phyloP scores from a whole-genome alignment of 2,329 filamentous ascomycete species.

The Botrytis deweyae region DNA sequence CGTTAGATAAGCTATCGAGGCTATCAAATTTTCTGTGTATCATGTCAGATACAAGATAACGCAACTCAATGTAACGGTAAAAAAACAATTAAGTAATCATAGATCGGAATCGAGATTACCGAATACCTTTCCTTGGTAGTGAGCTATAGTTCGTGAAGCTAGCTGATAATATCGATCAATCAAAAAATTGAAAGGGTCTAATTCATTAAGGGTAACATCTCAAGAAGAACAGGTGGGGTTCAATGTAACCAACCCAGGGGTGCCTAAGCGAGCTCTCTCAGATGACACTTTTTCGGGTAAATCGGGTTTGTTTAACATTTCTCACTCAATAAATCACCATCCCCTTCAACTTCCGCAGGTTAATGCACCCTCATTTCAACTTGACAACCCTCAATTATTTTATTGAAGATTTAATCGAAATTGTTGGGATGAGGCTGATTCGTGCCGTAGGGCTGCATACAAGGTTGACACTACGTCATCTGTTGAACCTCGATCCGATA shows the following conservation, averaged over 20 bases:
- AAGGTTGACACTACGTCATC: neutral
- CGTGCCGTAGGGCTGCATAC: constrained; percentile 9
- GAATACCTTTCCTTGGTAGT: neutral
- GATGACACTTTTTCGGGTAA: neutral
- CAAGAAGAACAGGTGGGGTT: neutral
- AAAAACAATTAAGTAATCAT: neutral
- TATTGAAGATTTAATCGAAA: neutral
- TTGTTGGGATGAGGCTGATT: neutral
- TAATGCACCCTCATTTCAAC: neutral
- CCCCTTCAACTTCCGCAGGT: neutral
- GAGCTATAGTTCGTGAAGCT: neutral
- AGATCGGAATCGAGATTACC: neutral
- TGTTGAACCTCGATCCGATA: neutral
- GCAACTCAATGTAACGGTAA: neutral
- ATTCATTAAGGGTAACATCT: neutral
- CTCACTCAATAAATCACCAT: neutral
- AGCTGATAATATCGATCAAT: neutral
- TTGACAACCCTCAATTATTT: neutral
- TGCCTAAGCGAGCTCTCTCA: neutral
- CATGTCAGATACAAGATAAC: neutral
- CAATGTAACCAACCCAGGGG: neutral
- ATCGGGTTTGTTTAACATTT: neutral
- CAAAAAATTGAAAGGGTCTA: neutral
- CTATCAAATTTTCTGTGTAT: neutral
- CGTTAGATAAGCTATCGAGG: too few relatives aligned